These are phyloP conservation scores for Mycena crocata DNA, from an alignment of 768 basidiomycete genomes.

Conservation along the genomic window DNA sequence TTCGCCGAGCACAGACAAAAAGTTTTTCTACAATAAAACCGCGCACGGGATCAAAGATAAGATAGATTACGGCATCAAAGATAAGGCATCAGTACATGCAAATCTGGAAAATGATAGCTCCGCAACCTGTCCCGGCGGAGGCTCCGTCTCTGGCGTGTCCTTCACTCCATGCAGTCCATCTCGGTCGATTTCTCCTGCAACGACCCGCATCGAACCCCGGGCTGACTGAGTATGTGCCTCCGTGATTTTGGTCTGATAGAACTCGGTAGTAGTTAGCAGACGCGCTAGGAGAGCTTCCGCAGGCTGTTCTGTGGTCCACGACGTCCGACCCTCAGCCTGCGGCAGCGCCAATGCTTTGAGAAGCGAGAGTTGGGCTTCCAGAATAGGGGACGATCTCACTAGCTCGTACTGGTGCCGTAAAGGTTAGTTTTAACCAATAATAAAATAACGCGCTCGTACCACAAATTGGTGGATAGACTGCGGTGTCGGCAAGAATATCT, in stretches of 20 bases:
- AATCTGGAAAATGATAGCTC: constrained; percentile 51
- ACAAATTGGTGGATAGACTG: constrained; percentile 69
- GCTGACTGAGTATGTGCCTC: constrained; percentile 58
- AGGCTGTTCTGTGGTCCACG: constrained; percentile 44
- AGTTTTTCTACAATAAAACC: constrained; percentile 63
- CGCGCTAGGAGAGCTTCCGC: constrained; percentile 52
- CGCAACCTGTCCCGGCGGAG: constrained; percentile 59
- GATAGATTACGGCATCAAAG: constrained; percentile 56
- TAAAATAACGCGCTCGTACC: constrained; percentile 52
- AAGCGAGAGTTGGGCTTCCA: constrained; percentile 60
- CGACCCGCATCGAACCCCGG: constrained; percentile 65
- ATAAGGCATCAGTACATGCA: constrained; percentile 66
- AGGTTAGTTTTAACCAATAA: constrained; percentile 2
- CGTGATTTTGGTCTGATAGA: constrained; percentile 66
- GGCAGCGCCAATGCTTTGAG: constrained; percentile 55
- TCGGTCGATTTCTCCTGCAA: constrained; percentile 71
- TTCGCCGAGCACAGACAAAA: constrained; percentile 47
- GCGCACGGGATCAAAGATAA: constrained; percentile 52
- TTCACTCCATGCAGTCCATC: constrained; percentile 64
- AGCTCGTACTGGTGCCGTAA: constrained; percentile 66
- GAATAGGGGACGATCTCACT: constrained; percentile 61
- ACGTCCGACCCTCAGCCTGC: constrained; percentile 37
- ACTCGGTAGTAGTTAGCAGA: constrained; percentile 57
- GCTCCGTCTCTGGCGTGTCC: constrained; percentile 45
- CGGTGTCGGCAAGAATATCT: constrained; percentile 65